Evolutionary conservation across 768 basidiomycete species (phyloP), one percentile per base, ranked within the genome.

Genomic region (Chiua virens): DNA sequence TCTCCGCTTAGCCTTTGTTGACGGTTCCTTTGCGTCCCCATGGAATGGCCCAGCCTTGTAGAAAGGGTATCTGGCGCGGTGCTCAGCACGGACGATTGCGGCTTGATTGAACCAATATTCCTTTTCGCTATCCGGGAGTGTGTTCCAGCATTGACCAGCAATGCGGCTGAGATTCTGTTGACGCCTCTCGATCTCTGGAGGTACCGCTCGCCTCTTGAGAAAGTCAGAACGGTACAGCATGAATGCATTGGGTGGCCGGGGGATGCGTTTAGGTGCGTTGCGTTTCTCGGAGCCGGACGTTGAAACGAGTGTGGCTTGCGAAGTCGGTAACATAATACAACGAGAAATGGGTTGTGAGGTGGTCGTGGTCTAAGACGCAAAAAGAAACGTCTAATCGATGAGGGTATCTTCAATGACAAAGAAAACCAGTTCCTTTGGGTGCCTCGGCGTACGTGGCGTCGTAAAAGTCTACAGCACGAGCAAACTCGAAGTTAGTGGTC

Each of bases 141-240:
- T 68, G 25, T 73, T 73, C 82, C 82, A 85, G 60, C 77, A 73
- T 62, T 75, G 70, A 7, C 76, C 82, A 9, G 77, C 79, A 54
- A 81, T 72, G 49, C 77, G 70, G 52, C 75, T 77, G 53, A 82
- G 73, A 50, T 80, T 78, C 64, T 80, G 78, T 63, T 84, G 82
- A 41, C 78, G 74, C 40, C 71, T 73, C 64, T 80, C 78, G 34
- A 77, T 68, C 21, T 73, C 66, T 15, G 69, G 61, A 3, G 77
- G 75, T 39, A 80, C 72, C 11, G 69, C 52, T 18, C 68, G 69
- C 3, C 66, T 70, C 55, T 75, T 74, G 11, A 82, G 69, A 22
- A 80, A 71, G 53, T 79, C 73, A 21, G 78, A 79, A 38, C 82
- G 73, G 66, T 76, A 83, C 43, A 83, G 67, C 56, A 83, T 78